Conservation (phyloP, 2,329 filamentous ascomycete species). For the Uncinocarpus reesii region DNA sequence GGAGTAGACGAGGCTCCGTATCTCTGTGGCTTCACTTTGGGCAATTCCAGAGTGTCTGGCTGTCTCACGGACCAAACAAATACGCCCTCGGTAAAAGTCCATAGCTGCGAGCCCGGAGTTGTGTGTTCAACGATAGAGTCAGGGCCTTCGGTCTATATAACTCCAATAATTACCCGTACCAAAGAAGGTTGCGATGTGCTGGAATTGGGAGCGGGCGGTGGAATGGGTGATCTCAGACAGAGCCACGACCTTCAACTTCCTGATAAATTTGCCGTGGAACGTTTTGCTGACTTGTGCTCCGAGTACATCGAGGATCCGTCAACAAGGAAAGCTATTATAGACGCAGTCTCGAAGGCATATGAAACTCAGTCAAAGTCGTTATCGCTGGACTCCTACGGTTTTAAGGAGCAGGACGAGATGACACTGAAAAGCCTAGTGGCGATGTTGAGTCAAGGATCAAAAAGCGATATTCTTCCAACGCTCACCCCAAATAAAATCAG, state of each 20-base stretch:
- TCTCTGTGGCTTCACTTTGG: conserved; percentile 63
- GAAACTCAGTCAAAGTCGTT: conserved; percentile 28
- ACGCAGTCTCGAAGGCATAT: conserved; percentile 27
- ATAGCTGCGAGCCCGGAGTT: conserved; percentile 70
- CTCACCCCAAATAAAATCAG: conserved; percentile 1
- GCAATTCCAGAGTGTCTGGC: conserved; percentile 58
- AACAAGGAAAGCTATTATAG: conserved; percentile 23
- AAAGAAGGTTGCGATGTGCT: conserved; percentile 52
- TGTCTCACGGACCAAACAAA: conserved; percentile 55
- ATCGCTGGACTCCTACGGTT: conserved; percentile 30
- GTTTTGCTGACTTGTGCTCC: conserved; percentile 46
- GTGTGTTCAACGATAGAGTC: conserved; percentile 36
- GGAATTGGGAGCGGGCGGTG: conserved; percentile 70
- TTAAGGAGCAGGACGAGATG: conserved; percentile 31
- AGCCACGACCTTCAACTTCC: conserved; percentile 55
- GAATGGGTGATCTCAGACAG: conserved; percentile 62
- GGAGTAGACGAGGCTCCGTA: conserved; percentile 51
- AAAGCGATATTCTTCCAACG: neutral
- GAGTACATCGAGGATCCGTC: conserved; percentile 27
- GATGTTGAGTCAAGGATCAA: conserved; percentile 23
- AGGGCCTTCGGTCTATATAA: conserved; percentile 58
- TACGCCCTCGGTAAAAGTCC: conserved; percentile 50
- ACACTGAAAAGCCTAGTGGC: conserved; percentile 29
- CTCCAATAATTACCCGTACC: conserved; percentile 58
- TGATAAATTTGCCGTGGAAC: conserved; percentile 39